phyloP scores from a whole-genome alignment of 1,284 basidiomycete genomes.

The Cerrena zonata region DNA sequence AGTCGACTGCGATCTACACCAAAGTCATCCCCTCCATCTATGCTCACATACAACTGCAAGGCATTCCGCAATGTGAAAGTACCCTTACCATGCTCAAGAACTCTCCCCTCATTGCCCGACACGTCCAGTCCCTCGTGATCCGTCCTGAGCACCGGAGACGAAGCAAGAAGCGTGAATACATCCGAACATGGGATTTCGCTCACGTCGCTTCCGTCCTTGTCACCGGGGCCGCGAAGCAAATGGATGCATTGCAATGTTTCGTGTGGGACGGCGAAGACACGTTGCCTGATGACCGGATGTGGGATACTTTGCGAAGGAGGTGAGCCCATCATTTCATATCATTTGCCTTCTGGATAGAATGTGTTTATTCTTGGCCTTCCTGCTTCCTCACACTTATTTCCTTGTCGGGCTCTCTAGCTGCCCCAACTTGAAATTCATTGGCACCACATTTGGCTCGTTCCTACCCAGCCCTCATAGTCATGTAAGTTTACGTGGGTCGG shows the following conservation, averaged over 20 bases:
- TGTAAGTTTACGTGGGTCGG: slow-evolving; percentile 40
- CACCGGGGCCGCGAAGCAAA: slow-evolving; percentile 34
- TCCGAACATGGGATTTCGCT: slow-evolving; percentile 21
- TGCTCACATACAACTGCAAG: slow-evolving; percentile 45
- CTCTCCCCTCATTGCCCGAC: slow-evolving; percentile 53
- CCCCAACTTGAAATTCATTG: slow-evolving; percentile 52
- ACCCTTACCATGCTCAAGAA: slow-evolving; percentile 58
- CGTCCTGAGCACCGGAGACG: slow-evolving; percentile 30
- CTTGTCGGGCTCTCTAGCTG: slow-evolving; percentile 38
- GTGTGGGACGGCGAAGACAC: slow-evolving; percentile 65
- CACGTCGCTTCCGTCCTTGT: slow-evolving; percentile 26
- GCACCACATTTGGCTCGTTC: slow-evolving; percentile 54
- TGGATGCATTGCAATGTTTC: slow-evolving; percentile 61
- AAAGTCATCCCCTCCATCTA: slow-evolving; percentile 57
- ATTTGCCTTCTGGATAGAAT: neutral
- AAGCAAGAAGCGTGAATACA: slow-evolving; percentile 9
- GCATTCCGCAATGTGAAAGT: slow-evolving; percentile 48
- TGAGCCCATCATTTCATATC: slow-evolving; percentile 33
- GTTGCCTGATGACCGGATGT: slow-evolving; percentile 65
- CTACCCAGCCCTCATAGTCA: slow-evolving; percentile 52
- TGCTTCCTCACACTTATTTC: neutral
- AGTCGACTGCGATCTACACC: slow-evolving; percentile 43
- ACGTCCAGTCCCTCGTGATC: slow-evolving; percentile 53
- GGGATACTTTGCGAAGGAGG: slow-evolving; percentile 62
- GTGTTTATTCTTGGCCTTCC: neutral